Percentiles rank a stretch among this genome's conserved stretches.
phyloP scores from a whole-genome alignment of 768 basidiomycete genomes.

The Sutorius australiensis region DNA sequence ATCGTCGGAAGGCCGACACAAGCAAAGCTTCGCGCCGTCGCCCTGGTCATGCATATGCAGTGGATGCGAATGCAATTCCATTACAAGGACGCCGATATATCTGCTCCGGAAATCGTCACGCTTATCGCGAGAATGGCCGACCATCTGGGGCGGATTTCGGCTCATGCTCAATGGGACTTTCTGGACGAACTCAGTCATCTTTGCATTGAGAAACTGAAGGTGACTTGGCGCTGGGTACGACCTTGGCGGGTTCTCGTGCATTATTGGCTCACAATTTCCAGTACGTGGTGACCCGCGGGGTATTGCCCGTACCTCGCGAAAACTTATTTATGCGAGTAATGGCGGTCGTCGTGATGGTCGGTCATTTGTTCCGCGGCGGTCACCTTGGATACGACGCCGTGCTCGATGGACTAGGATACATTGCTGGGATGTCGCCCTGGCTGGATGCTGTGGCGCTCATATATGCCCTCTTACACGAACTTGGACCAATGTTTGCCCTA shows the following conservation, averaged over 20 bases:
- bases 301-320: neutral
- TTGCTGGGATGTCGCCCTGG: constrained; percentile 16
- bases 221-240: constrained; percentile 18
- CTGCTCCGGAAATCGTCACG: constrained; percentile 1
- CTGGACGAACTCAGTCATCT: constrained; percentile 5
- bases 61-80: constrained; percentile 17
- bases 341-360: constrained; percentile 13
- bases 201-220: constrained; percentile 13
- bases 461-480: constrained; percentile 12
- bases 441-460: constrained; percentile 16
- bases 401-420: constrained; percentile 3
- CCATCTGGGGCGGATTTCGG: constrained; percentile 6
- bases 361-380: constrained; percentile 12
- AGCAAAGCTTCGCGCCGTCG: constrained; percentile 10
- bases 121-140: constrained; percentile 8
- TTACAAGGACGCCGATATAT: constrained; percentile 4
- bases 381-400: constrained; percentile 5
- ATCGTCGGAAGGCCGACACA: constrained; percentile 12
- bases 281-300: constrained; percentile 3
- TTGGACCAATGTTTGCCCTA: constrained; percentile 17
- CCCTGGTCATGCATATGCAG: constrained; percentile 6
- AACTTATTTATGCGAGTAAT: constrained; percentile 14
- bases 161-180: constrained; percentile 7
- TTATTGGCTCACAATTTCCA: constrained; percentile 7
- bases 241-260: neutral